A percentile compares a stretch with the other conserved stretches of the same genome.
phyloP scores from a whole-genome alignment of 1,139 yeast genomes.

The Magnusiomyces ingens region DNA sequence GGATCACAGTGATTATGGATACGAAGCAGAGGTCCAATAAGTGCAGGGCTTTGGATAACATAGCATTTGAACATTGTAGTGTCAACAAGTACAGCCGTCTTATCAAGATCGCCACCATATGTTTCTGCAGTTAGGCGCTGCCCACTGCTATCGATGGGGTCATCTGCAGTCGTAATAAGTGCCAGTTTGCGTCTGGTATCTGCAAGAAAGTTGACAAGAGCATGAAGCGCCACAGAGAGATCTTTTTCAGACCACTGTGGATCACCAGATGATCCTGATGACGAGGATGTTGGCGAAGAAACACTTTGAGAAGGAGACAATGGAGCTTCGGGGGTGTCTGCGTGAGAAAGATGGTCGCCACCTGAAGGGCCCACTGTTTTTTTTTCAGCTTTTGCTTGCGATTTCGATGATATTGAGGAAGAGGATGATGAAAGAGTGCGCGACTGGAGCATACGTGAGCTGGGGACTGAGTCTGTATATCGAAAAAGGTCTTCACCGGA shows the following conservation, averaged over 20 bases:
- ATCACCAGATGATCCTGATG: conserved; percentile 22
- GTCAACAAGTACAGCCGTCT: conserved; percentile 54
- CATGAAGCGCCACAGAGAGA: conserved; percentile 40
- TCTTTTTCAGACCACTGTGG: conserved; percentile 19
- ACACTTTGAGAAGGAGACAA: conserved; percentile 44
- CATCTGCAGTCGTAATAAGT: conserved; percentile 7
- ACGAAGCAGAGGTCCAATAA: conserved; percentile 78
- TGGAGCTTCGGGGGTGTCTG: conserved; percentile 44
- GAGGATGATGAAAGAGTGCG: conserved; percentile 4
- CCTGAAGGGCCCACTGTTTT: not conserved
- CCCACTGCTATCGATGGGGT: conserved; percentile 16
- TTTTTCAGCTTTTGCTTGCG: not conserved
- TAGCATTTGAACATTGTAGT: conserved; percentile 76
- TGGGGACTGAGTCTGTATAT: conserved; percentile 16
- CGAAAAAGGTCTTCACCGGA: conserved; percentile 18
- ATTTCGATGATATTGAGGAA: conserved; percentile 16
- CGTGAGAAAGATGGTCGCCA: conserved; percentile 21
- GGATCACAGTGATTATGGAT: conserved; percentile 70
- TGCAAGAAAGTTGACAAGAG: conserved; percentile 49
- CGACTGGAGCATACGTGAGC: not conserved
- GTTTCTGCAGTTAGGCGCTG: conserved; percentile 26
- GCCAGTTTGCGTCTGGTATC: conserved; percentile 45
- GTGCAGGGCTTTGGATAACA: conserved; percentile 54
- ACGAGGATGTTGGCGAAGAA: conserved; percentile 34
- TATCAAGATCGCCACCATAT: conserved; percentile 30